Evolutionary conservation across 768 basidiomycete genomes (phyloP).

Genomic region (Phaffia tasmanica): DNA sequence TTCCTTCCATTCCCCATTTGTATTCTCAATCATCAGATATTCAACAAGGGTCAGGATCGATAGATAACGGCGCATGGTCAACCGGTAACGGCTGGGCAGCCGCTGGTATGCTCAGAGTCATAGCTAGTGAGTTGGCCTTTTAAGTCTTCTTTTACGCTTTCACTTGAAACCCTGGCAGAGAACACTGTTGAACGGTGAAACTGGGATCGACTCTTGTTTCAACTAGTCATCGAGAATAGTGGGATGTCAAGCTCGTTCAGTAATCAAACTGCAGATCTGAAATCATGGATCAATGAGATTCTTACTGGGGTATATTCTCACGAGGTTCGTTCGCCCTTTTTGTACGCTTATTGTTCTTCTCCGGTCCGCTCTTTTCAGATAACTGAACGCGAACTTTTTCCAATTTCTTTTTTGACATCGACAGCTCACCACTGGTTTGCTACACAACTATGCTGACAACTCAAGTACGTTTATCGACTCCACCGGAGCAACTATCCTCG

Average conservation of each 20-base stretch:
- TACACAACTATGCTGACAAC: conserved; percentile 18
- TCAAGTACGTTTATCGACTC: conserved; percentile 9
- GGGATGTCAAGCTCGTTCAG: conserved; percentile 41
- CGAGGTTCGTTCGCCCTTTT: conserved; percentile 13
- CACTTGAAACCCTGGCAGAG: neutral
- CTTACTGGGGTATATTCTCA: conserved; percentile 25
- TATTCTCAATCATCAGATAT: conserved; percentile 31
- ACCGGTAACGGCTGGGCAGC: conserved; percentile 87
- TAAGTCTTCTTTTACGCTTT: too few species aligned
- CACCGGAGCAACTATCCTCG: conserved; percentile 12
- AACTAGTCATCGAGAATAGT: conserved; percentile 24
- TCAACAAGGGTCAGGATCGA: conserved; percentile 46
- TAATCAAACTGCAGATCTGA: conserved; percentile 32
- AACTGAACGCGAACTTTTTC: neutral
- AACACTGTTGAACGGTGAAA: neutral
- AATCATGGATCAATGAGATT: conserved; percentile 32
- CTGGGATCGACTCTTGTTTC: neutral
- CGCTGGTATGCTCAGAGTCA: conserved; percentile 71
- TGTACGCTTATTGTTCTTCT: neutral
- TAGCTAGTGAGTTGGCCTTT: conserved; percentile 41
- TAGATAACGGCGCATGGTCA: conserved; percentile 6
- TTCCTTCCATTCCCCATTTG: neutral
- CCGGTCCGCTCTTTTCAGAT: neutral
- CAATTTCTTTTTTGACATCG: too few species aligned
- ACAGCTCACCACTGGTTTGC: conserved; percentile 17